Conservation (phyloP, 129 eudicot genomes). For the Flaveria trinervia region DNA sequence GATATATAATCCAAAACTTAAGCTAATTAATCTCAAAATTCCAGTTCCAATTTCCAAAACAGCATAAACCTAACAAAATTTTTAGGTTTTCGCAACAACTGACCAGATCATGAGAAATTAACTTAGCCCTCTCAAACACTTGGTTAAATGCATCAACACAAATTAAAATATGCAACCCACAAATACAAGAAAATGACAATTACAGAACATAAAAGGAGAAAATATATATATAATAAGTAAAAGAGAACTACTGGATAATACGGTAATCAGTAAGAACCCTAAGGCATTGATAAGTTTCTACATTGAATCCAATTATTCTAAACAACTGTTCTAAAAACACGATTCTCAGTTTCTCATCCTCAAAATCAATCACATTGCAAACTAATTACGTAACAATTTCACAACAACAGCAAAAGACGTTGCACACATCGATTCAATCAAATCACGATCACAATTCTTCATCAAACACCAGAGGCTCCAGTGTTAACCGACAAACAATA, state of each 20-base stretch:
- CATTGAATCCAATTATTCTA: neutral
- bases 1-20: neutral
- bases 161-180: neutral
- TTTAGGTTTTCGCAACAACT: neutral
- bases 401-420: neutral
- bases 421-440: neutral
- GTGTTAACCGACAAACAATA: neutral
- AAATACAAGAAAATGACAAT: neutral
- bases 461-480: neutral
- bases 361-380: constrained; percentile 20
- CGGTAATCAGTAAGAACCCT: neutral
- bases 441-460: neutral
- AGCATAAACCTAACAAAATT: neutral
- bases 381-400: neutral
- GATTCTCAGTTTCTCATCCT: neutral
- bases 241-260: neutral
- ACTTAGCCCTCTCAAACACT: neutral
- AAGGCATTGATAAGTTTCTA: neutral
- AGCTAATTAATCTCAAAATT: neutral
- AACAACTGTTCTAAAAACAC: neutral
- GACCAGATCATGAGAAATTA: constrained; percentile 4
- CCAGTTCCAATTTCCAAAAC: neutral
- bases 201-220: neutral
- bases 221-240: too few species aligned
- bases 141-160: neutral